Evolutionary conservation across 2,329 filamentous ascomycete genomes (phyloP).

Genomic region (Aspergillus sp.): DNA sequence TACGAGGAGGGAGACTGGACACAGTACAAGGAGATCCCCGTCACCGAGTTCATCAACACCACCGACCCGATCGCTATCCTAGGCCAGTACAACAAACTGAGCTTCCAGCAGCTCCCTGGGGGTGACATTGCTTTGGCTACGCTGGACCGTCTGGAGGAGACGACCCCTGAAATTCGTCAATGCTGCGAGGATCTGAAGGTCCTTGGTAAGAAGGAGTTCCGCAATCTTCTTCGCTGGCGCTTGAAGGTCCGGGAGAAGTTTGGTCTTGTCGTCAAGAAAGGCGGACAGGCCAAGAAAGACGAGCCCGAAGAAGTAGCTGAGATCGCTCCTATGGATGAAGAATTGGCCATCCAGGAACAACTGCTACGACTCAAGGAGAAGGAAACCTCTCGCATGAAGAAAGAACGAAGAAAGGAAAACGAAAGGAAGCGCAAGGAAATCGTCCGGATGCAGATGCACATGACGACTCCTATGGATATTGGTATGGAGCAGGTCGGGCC

Average conservation of each 20-base stretch:
- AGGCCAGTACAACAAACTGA: slow-evolving; percentile 77
- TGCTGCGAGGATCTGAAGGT: slow-evolving; percentile 85
- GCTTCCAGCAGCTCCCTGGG: slow-evolving; percentile 75
- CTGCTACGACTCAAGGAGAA: slow-evolving; percentile 78
- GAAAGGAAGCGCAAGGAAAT: slow-evolving; percentile 94
- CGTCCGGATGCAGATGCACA: slow-evolving; percentile 94
- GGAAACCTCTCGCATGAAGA: slow-evolving; percentile 72
- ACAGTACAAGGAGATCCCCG: slow-evolving; percentile 83
- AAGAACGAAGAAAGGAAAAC: slow-evolving; percentile 81
- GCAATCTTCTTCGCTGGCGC: slow-evolving; percentile 83
- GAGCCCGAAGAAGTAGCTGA: slow-evolving; percentile 73
- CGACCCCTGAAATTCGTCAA: slow-evolving; percentile 73
- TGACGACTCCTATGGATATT: slow-evolving; percentile 94
- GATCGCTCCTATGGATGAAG: slow-evolving; percentile 89
- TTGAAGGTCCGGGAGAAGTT: slow-evolving; percentile 87
- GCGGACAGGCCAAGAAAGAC: slow-evolving; percentile 45
- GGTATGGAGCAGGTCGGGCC: slow-evolving; percentile 84
- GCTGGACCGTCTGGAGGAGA: slow-evolving; percentile 80
- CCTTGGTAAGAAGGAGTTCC: slow-evolving; percentile 91
- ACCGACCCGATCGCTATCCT: slow-evolving; percentile 90
- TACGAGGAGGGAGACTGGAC: slow-evolving; percentile 96
- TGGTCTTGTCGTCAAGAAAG: slow-evolving; percentile 76
- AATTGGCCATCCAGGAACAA: slow-evolving; percentile 85
- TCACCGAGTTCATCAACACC: slow-evolving; percentile 91
- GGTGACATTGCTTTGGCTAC: slow-evolving; percentile 85